phyloP scores from a whole-genome alignment of 176 grass and related monocot genomes.

The Carex myosuroides region DNA sequence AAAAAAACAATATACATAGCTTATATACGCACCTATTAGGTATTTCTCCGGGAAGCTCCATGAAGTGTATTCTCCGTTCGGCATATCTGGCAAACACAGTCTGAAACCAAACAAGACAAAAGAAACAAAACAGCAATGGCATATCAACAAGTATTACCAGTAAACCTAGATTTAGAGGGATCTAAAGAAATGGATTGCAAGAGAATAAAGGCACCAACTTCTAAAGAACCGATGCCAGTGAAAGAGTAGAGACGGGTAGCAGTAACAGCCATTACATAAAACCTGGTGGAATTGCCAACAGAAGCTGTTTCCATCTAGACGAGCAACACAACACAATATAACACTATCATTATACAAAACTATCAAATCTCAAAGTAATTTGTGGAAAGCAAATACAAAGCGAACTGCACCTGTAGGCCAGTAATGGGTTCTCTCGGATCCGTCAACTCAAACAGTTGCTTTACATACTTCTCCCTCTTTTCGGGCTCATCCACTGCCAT shows the following conservation, averaged over 20 bases:
- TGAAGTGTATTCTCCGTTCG: slow-evolving; percentile 71
- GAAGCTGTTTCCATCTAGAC: slow-evolving; percentile 73
- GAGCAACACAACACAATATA: not conserved
- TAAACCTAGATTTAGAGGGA: not conserved
- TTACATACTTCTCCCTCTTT: slow-evolving; percentile 94
- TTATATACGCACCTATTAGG: slow-evolving; percentile 61
- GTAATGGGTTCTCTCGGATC: slow-evolving; percentile 74
- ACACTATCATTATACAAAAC: not conserved
- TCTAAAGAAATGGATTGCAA: not conserved
- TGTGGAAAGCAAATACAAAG: not conserved
- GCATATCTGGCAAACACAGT: slow-evolving; percentile 89
- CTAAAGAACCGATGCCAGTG: slow-evolving; percentile 83
- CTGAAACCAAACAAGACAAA: slow-evolving; percentile 24
- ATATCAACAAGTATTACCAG: slow-evolving; percentile 10
- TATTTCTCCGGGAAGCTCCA: slow-evolving; percentile 98
- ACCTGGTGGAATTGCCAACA: slow-evolving; percentile 47
- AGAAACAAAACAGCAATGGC: not conserved
- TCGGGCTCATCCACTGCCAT: slow-evolving; percentile 75
- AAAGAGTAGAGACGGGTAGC: slow-evolving; percentile 87
- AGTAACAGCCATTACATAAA: slow-evolving; percentile 92
- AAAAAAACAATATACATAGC: not conserved
- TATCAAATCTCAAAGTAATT: not conserved
- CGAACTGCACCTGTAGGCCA: slow-evolving; percentile 52
- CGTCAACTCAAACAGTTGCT: slow-evolving; percentile 62
- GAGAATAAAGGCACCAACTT: slow-evolving; percentile 41